Percentiles rank a stretch among this genome's conserved stretches.
phyloP scores from a whole-genome alignment of 768 basidiomycete genomes.

The Termitomyces sp. region DNA sequence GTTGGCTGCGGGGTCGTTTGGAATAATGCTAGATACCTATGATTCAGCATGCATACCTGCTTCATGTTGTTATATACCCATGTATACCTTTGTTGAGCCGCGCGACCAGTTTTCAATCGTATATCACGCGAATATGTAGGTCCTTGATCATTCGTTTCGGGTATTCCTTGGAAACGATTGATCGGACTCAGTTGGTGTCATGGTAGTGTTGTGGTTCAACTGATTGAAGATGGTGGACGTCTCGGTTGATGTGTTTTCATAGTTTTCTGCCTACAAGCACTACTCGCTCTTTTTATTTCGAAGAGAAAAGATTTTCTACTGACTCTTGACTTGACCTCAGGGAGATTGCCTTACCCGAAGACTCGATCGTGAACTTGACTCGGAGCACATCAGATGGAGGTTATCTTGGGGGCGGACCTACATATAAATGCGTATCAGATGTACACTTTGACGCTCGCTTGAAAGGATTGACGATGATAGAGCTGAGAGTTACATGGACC shows the following conservation, averaged over 20 bases:
- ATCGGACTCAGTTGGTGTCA: neutral
- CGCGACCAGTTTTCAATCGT: too few relatives aligned
- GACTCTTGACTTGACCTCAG: too few relatives aligned
- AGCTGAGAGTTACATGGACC: neutral
- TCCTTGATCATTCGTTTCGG: too few relatives aligned
- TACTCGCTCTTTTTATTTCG: too few relatives aligned
- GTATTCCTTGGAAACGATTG: too few relatives aligned
- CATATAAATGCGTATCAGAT: neutral
- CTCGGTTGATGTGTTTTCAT: too few relatives aligned
- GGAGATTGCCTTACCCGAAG: too few relatives aligned
- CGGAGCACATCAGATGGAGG: neutral
- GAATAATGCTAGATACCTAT: conserved; percentile 29
- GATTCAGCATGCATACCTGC: neutral
- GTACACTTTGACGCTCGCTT: neutral
- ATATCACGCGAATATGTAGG: neutral
- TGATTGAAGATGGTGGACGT: too few relatives aligned
- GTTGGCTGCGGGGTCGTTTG: conserved; percentile 72
- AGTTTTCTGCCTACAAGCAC: too few relatives aligned
- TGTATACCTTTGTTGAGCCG: neutral
- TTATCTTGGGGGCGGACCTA: neutral
- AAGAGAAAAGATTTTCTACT: too few relatives aligned
- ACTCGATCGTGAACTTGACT: neutral
- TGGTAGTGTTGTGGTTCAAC: neutral
- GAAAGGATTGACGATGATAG: neutral
- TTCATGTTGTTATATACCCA: neutral